Percentiles rank a stretch among this genome's conserved stretches.
Conservation (phyloP, 192 early-diverging fungal species). For the Coemansia biformis region DNA sequence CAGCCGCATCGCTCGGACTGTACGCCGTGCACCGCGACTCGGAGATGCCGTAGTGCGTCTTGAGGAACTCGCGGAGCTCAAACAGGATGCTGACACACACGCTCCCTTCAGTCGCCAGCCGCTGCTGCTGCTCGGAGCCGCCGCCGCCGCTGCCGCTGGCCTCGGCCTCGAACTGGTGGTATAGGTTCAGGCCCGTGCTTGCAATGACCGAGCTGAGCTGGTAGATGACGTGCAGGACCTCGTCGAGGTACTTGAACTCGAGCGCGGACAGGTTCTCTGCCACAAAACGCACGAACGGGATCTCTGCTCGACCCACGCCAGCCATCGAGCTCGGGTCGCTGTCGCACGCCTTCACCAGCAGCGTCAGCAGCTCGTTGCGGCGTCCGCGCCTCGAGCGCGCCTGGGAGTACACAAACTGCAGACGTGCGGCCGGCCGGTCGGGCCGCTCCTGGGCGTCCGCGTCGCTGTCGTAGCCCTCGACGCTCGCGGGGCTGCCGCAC, state of each 20-base stretch:
- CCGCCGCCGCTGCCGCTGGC: neutral
- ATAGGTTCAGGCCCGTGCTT: conserved; percentile 59
- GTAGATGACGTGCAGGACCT: conserved; percentile 72
- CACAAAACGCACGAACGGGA: conserved; percentile 65
- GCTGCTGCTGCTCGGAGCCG: conserved; percentile 1
- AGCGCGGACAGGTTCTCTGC: conserved; percentile 79
- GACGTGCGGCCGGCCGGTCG: conserved; percentile 50
- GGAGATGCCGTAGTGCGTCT: conserved; percentile 52
- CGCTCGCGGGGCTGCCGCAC: conserved; percentile 14
- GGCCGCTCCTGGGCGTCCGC: conserved; percentile 19
- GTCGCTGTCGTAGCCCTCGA: conserved; percentile 42
- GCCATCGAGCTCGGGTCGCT: conserved; percentile 37
- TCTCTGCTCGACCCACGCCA: conserved; percentile 38
- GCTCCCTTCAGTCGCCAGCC: conserved; percentile 51
- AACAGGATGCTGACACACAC: conserved; percentile 61
- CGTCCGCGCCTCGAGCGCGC: conserved; percentile 59
- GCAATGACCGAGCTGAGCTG: conserved; percentile 68
- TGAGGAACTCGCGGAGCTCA: conserved; percentile 59
- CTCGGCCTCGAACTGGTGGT: conserved; percentile 46
- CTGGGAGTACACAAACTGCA: conserved; percentile 65
- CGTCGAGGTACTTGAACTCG: conserved; percentile 74
- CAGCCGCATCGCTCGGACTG: conserved; percentile 45
- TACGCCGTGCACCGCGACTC: conserved; percentile 53
- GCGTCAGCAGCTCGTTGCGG: conserved; percentile 68
- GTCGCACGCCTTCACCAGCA: conserved; percentile 67